Base-by-base conservation (phyloP, 2,329 filamentous ascomycete genomes). In the Rutstroemia sp. region DNA sequence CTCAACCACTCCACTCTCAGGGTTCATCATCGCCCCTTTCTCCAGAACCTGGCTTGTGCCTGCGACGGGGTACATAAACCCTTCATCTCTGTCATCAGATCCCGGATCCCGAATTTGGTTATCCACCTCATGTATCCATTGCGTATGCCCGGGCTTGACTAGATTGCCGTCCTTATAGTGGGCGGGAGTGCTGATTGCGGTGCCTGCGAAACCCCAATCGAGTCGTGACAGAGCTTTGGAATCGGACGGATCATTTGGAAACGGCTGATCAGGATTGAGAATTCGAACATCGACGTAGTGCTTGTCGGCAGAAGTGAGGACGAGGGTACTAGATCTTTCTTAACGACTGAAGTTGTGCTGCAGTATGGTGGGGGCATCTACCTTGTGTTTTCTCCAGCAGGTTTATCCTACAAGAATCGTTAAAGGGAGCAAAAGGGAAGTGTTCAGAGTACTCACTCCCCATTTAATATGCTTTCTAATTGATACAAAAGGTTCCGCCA, bases 281-380 rank as follows among this genome's bases (percentile, higher is more conserved):
- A 69, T 61, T 8, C 68, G 63, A 23, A 68, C 58, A 34, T 70
- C 68, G 47, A 69, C 59, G 53, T 63, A 70, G 57, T 65, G 59
- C 51, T 62, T 63, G 16, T 54, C 55, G 52, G 64, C 60, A 21
- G 67, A 64, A 25, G 67, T 70, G 19, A 70, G 57, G 55, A 70
- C 67, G 14, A 69, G 59, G 17, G 68, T 69, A 48, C 64, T 65
- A 48, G 16, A n/a, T 19, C 4, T 19, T 17, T 42, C n/a, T 42
- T 3, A 42, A 19, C 5, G 12, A 12, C 30, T 12, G 30, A 5
- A 34, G 3, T 34, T 34, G 9, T 34, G 30, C 30, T 12, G 12
- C 30, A 10, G 30, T 34, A 12, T 34, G 16, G 41, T 38, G 25
- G 27, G 37, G 45, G 21, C 17, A 54, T 38, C 5, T 57, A 65